phyloP scores from a whole-genome alignment of 495 filamentous ascomycete species.

The Melanomma pulvis-pyrius region DNA sequence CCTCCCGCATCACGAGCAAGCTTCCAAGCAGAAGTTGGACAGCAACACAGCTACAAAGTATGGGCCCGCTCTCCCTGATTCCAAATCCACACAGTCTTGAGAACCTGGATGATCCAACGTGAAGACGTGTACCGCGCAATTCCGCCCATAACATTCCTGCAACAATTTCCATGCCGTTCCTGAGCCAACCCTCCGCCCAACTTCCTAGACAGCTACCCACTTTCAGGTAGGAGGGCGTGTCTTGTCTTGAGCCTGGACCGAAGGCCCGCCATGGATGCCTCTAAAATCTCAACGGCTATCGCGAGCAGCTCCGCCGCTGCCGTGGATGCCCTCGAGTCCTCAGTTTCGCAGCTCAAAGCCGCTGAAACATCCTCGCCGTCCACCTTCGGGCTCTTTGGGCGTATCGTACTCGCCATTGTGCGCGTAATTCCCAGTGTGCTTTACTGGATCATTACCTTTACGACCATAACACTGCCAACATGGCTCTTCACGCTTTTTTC shows the following conservation, averaged over 20 bases:
- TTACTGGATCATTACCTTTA: conserved; percentile 81
- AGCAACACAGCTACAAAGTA: neutral
- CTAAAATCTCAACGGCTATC: conserved; percentile 4
- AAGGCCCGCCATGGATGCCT: conserved; percentile 18
- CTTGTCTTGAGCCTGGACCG: neutral
- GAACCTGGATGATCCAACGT: conserved; percentile 7
- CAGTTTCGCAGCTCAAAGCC: conserved; percentile 3
- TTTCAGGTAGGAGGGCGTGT: neutral
- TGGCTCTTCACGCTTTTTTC: conserved; percentile 92
- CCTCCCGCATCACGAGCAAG: neutral
- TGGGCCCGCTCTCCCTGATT: neutral
- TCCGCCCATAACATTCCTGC: no score
- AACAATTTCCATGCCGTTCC: no score
- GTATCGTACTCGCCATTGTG: conserved; percentile 54
- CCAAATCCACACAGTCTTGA: neutral
- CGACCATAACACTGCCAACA: conserved; percentile 85
- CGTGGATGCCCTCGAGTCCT: neutral
- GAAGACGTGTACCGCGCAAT: neutral
- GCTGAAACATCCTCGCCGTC: conserved; percentile 27
- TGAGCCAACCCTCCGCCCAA: no score
- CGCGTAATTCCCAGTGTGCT: conserved; percentile 72
- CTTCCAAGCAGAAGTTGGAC: neutral
- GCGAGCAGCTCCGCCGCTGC: conserved; percentile 15
- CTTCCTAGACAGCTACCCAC: no score
- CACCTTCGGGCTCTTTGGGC: conserved; percentile 43